Evolutionary conservation across 306 rosid species (phyloP).

Genomic region (Rosa lucieae): DNA sequence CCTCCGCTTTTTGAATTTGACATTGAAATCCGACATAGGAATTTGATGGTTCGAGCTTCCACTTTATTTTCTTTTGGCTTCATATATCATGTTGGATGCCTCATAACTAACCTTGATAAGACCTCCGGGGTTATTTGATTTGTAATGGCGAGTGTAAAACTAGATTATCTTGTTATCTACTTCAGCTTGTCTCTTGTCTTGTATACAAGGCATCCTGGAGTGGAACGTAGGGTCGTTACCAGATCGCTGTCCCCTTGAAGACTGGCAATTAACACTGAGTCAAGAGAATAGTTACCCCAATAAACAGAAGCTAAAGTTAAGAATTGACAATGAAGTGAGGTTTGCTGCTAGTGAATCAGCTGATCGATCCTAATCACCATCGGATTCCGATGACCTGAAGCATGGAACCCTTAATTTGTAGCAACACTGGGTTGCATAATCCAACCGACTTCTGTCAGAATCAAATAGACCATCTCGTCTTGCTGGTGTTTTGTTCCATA

Average conservation of each 20-base stretch:
- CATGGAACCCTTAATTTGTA: slow-evolving; percentile 39
- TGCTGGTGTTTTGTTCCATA: slow-evolving; percentile 49
- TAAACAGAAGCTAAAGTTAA: background rate
- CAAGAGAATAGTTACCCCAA: background rate
- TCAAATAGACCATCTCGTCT: slow-evolving; percentile 74
- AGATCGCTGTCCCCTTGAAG: slow-evolving; percentile 46
- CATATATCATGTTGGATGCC: background rate
- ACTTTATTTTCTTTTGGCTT: background rate
- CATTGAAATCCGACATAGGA: background rate
- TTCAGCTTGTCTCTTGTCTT: background rate
- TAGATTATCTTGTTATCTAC: background rate
- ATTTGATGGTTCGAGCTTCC: background rate
- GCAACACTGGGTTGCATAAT: slow-evolving; percentile 69
- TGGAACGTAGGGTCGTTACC: slow-evolving; percentile 55
- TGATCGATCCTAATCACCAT: slow-evolving; percentile 15
- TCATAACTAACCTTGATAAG: background rate
- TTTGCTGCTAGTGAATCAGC: background rate
- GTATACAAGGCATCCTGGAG: slow-evolving; percentile 21
- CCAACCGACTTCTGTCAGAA: slow-evolving; percentile 51
- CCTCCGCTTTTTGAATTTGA: background rate
- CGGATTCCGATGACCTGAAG: slow-evolving; percentile 39
- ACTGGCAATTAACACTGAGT: slow-evolving; percentile 37
- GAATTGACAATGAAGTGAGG: background rate
- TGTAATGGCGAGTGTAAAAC: background rate
- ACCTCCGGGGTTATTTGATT: background rate